Conservation (phyloP, 441 rosid genomes). For the Erodium chrysanthum region DNA sequence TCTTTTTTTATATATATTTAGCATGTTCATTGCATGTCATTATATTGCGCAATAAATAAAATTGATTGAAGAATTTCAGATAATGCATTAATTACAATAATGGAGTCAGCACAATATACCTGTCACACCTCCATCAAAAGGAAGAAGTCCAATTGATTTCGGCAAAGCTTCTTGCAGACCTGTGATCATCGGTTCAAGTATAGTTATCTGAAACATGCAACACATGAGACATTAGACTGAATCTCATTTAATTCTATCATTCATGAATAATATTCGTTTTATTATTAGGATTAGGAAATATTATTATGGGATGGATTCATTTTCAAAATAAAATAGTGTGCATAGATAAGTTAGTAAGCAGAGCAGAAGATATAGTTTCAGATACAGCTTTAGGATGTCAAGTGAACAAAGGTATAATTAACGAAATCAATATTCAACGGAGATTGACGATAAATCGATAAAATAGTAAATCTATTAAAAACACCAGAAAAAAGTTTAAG, state of each 20-base stretch:
- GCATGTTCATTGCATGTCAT: no score
- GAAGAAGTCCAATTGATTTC: constrained; percentile 90
- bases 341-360: not conserved
- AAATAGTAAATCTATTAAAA: not conserved
- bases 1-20: no score
- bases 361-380: not conserved
- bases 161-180: constrained; percentile 95
- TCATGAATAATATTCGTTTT: not conserved
- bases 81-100: not conserved
- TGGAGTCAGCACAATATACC: constrained; percentile 32
- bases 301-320: not conserved
- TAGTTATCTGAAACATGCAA: constrained; percentile 49
- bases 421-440: not conserved
- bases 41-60: no score
- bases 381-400: not conserved
- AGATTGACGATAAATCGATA: not conserved
- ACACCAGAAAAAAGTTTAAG: not conserved
- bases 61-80: no score
- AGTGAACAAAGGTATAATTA: not conserved
- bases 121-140: constrained; percentile 90
- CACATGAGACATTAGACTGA: constrained; percentile 16
- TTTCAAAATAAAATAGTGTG: not conserved
- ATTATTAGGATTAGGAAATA: not conserved
- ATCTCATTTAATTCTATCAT: constrained; percentile 10
- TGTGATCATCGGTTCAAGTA: constrained; percentile 76